phyloP scores from a whole-genome alignment of 2,329 filamentous ascomycete genomes.

The Ustulina deusta region DNA sequence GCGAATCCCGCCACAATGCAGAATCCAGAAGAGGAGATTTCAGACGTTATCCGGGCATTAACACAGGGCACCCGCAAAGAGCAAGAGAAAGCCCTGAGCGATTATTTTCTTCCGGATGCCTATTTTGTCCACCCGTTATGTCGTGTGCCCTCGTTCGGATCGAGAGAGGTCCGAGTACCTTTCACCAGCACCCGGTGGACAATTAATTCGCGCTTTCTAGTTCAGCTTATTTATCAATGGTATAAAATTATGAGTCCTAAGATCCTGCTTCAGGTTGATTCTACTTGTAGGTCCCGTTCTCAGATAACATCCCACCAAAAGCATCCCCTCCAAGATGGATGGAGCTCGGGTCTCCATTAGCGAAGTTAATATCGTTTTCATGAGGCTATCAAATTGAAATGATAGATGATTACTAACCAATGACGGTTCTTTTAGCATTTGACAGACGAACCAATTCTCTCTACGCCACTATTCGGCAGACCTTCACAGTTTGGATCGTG shows the following conservation, averaged over 20 bases:
- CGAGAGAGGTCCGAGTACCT: slow-evolving; percentile 55
- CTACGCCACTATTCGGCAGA: slow-evolving; percentile 79
- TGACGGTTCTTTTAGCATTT: slow-evolving; percentile 63
- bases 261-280: slow-evolving; percentile 76
- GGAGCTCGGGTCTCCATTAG: neutral
- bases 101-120: slow-evolving; percentile 79
- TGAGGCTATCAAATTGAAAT: neutral
- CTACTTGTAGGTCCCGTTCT: slow-evolving; percentile 56
- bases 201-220: slow-evolving; percentile 73
- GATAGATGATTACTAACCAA: slow-evolving; percentile 1
- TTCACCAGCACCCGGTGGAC: slow-evolving; percentile 44
- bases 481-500: slow-evolving; percentile 81
- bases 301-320: neutral
- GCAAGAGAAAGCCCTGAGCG: slow-evolving; percentile 73
- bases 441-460: slow-evolving; percentile 75
- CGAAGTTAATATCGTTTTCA: neutral
- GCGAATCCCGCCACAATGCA: slow-evolving; percentile 40
- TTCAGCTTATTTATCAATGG: slow-evolving; percentile 81
- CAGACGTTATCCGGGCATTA: slow-evolving; percentile 73
- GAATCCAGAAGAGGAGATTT: slow-evolving; percentile 68
- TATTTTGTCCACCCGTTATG: slow-evolving; percentile 85
- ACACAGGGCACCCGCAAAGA: slow-evolving; percentile 74
- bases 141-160: slow-evolving; percentile 69
- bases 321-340: neutral
- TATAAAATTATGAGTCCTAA: slow-evolving; percentile 85